phyloP scores from a whole-genome alignment of 2,329 filamentous ascomycete species.

The Stagonosporopsis rhizophila region DNA sequence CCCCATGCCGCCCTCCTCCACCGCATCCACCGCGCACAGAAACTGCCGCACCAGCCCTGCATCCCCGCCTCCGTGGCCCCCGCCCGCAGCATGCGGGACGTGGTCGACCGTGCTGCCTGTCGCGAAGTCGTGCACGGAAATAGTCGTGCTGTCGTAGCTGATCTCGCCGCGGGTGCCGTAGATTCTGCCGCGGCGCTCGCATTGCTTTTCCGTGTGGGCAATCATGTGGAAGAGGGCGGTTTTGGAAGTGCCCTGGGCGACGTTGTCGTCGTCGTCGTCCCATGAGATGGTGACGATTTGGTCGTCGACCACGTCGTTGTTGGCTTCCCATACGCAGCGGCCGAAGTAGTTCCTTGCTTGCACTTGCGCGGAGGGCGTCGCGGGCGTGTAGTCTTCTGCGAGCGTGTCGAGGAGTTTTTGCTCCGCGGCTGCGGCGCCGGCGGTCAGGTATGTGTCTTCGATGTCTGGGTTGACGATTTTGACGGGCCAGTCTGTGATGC shows the following conservation, averaged over 20 bases:
- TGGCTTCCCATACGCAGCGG: conserved; percentile 90
- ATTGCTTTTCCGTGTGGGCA: conserved; percentile 85
- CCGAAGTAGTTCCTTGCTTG: conserved; percentile 73
- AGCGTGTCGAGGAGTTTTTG: conserved; percentile 58
- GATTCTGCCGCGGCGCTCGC: conserved; percentile 81
- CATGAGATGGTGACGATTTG: conserved; percentile 88
- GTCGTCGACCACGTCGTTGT: conserved; percentile 94
- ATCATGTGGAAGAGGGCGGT: conserved; percentile 94
- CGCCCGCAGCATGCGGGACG: conserved; percentile 66
- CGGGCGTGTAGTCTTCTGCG: conserved; percentile 64
- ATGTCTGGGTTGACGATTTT: conserved; percentile 92
- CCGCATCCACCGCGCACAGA: conserved; percentile 78
- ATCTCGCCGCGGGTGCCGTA: conserved; percentile 90
- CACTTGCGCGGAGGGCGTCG: conserved; percentile 35
- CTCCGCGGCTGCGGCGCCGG: conserved; percentile 59
- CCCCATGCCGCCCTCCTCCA: conserved; percentile 72
- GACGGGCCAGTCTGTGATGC: conserved; percentile 80
- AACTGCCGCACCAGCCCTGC: conserved; percentile 82
- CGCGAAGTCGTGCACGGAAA: conserved; percentile 76
- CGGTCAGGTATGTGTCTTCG: conserved; percentile 69
- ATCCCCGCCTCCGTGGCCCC: conserved; percentile 80
- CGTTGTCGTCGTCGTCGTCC: conserved; percentile 69
- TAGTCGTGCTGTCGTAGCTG: conserved; percentile 79
- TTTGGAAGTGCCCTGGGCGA: conserved; percentile 71
- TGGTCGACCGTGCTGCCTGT: conserved; percentile 63